Base-by-base conservation (phyloP, 257 asterid genomes). In the Cinchona pubescens region DNA sequence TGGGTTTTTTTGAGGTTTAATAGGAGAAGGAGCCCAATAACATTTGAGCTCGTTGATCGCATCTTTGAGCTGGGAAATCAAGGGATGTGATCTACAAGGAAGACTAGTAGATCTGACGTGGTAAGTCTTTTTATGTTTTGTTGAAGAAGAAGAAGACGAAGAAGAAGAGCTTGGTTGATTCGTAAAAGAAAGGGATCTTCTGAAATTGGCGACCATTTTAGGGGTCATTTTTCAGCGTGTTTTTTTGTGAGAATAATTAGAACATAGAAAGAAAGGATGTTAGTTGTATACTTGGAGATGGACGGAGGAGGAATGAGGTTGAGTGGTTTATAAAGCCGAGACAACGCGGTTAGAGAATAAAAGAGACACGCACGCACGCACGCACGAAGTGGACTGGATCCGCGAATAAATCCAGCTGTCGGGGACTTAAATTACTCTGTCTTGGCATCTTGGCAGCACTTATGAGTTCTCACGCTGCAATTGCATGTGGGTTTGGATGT, bases 61-160 rank as follows among this genome's bases (percentile, higher is more conserved):
- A 79, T 87, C 88, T 25, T 81, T 78, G 84, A 93, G 96, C 61
- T 83, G 94, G 80, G 87, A 87, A 74, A 89, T 86, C 13, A 88
- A 79, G 2, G 98, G 94, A 84, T 91, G 92, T 0, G 97, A 79
- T 46, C 90, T 79, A 83, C 96, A 88, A 0, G 98, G 98, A 16
- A 93, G 96, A 80, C 98, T 93, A 9, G 90, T 71, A 37, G 98
- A 93, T 79, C 98, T 83, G 75, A 85, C 88, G 53, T 93, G 97
- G 81, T 85, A 84, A 35, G 65, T 37, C 67, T 86, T 87, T n/a
- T 71, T 79, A 84, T 29, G 80, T 2, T 75, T 11, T 23, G 88
- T 8, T 14, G n/a, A 59, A 2, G 72, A 73, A 29, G 37, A 32
- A 8, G 73, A 49, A 46, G n/a, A n/a, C n/a, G n/a, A n/a, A n/a